These are phyloP conservation scores for Lachnellula arida DNA, from an alignment of 2,329 filamentous ascomycete species.

Conservation along the genomic window DNA sequence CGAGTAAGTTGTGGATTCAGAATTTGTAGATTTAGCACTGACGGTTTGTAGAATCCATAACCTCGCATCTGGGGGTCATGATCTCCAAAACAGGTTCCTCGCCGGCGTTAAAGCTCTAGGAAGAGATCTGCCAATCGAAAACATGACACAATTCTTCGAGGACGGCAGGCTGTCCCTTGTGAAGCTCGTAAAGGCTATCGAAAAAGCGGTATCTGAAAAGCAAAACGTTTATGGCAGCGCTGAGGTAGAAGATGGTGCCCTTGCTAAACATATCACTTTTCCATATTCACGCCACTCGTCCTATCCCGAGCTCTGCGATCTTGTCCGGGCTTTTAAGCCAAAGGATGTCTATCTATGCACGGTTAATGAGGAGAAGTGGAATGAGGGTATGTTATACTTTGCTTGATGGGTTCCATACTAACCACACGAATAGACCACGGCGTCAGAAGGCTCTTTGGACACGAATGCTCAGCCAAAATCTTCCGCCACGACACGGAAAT, in stretches of 20 bases:
- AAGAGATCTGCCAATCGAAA: constrained; percentile 24
- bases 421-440: constrained; percentile 41
- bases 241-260: background rate
- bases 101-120: constrained; percentile 18
- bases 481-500: constrained; percentile 66
- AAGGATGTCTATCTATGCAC: constrained; percentile 82
- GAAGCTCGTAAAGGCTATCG: constrained; percentile 24
- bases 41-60: constrained; percentile 16
- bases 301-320: constrained; percentile 68
- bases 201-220: constrained; percentile 14
- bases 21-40: constrained; percentile 25
- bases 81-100: constrained; percentile 24
- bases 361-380: constrained; percentile 60
- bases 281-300: constrained; percentile 90
- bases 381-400: constrained; percentile 36
- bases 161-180: constrained; percentile 19
- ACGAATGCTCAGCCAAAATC: constrained; percentile 53
- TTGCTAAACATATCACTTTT: constrained; percentile 49
- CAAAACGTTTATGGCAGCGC: background rate
- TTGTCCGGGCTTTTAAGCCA: constrained; percentile 65
- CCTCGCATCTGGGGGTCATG: constrained; percentile 32
- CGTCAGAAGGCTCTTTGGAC: constrained; percentile 67
- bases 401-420: background rate
- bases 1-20: constrained; percentile 49
- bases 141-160: constrained; percentile 16